Conservation (phyloP, 768 basidiomycete species). For the Mycena indigotica region DNA sequence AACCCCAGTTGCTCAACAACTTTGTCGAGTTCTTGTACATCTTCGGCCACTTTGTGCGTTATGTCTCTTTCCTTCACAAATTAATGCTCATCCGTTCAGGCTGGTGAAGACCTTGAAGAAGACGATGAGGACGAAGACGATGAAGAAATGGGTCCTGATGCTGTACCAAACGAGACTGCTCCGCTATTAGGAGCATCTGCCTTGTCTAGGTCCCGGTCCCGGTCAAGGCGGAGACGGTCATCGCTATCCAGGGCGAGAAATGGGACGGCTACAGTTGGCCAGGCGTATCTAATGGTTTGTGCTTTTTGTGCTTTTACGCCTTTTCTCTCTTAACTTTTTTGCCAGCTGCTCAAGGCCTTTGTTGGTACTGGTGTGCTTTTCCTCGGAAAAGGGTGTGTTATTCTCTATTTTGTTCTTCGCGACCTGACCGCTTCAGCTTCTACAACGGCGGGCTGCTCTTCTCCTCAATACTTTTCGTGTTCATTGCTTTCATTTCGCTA, state of each 20-base stretch:
- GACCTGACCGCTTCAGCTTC: constrained; percentile 55
- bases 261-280: constrained; percentile 88
- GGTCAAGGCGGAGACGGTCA: constrained; percentile 58
- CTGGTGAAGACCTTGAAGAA: not conserved
- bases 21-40: constrained; percentile 94
- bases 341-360: constrained; percentile 83
- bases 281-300: constrained; percentile 81
- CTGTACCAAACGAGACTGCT: constrained; percentile 46
- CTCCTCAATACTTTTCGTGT: constrained; percentile 72
- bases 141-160: constrained; percentile 43
- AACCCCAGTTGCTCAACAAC: constrained; percentile 71
- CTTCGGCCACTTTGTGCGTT: constrained; percentile 93
- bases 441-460: constrained; percentile 95
- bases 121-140: not conserved
- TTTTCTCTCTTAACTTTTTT: not conserved
- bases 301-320: not conserved
- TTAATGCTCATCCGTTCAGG: not conserved
- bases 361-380: constrained; percentile 96
- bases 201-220: constrained; percentile 39
- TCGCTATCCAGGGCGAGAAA: constrained; percentile 59
- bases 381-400: constrained; percentile 85
- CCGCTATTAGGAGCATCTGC: constrained; percentile 50
- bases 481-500: constrained; percentile 84
- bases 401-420: constrained; percentile 6
- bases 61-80: not conserved